These are phyloP conservation scores for Mortierella sp. DNA, from an alignment of 371 early-diverging fungal genomes.

Conservation along the genomic window DNA sequence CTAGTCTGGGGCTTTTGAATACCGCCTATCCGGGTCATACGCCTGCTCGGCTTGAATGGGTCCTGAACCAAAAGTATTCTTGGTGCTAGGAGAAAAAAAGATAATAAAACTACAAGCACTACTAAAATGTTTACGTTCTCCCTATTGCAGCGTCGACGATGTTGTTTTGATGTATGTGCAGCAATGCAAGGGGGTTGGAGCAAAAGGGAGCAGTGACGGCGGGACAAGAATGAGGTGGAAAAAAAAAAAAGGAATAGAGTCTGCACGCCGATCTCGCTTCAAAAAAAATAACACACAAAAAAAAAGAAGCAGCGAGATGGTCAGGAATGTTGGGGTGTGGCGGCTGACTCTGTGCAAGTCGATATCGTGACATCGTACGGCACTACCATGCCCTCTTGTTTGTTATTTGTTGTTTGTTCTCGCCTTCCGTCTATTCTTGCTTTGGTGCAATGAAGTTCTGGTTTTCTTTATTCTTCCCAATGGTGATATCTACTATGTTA, in stretches of 20 bases:
- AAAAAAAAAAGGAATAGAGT: background rate
- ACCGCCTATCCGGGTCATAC: conserved; percentile 2
- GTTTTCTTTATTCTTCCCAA: background rate
- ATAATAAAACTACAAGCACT: too few relatives aligned
- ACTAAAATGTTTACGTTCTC: too few relatives aligned
- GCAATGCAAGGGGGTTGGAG: background rate
- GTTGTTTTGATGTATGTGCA: background rate
- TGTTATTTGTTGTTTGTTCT: background rate
- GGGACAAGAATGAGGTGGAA: background rate
- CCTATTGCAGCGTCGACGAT: too few relatives aligned
- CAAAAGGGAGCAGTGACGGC: background rate
- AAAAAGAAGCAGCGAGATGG: background rate
- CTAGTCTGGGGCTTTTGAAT: conserved; percentile 34
- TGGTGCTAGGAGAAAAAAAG: conserved; percentile 23
- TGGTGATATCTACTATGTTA: background rate
- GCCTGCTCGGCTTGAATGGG: conserved; percentile 30
- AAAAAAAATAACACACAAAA: background rate
- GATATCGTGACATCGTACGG: too few relatives aligned
- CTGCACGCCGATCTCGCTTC: background rate
- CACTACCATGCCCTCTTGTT: background rate
- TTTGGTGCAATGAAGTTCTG: background rate
- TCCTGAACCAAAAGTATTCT: conserved; percentile 47
- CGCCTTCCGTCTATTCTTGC: background rate
- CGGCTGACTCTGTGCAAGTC: background rate
- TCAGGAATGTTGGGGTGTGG: background rate